Evolutionary conservation across 805 yeast species (phyloP).

Genomic region (Starmerella scarabaei): DNA sequence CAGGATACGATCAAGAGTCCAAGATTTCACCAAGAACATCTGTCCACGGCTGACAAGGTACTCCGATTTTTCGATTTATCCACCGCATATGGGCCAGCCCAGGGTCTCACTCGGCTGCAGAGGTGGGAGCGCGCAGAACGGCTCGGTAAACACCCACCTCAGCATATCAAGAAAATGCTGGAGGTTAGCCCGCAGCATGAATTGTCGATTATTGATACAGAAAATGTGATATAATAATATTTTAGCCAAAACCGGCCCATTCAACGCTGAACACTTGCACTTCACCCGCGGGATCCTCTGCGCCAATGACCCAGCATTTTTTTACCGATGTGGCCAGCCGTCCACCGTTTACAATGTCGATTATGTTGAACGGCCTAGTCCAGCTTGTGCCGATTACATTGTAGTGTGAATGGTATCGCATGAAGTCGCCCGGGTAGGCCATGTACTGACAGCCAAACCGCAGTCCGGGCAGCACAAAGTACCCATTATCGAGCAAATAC

Average conservation of each 20-base stretch:
- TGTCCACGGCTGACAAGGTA: constrained; percentile 24
- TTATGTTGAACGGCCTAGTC: constrained; percentile 42
- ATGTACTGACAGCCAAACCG: constrained; percentile 83
- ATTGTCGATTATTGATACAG: not conserved
- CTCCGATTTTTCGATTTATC: constrained; percentile 28
- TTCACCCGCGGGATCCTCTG: constrained; percentile 24
- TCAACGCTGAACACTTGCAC: constrained; percentile 52
- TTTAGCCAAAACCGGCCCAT: constrained; percentile 92
- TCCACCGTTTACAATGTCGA: constrained; percentile 67
- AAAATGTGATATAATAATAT: not conserved
- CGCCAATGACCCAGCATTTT: constrained; percentile 55
- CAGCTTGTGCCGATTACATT: constrained; percentile 44
- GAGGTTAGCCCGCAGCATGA: constrained; percentile 9
- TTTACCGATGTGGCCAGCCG: constrained; percentile 86
- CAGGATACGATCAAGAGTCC: constrained; percentile 5
- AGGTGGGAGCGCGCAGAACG: constrained; percentile 30
- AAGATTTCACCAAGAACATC: constrained; percentile 24
- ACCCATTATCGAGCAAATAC: constrained; percentile 35
- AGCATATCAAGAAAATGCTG: constrained; percentile 24
- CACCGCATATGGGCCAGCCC: constrained; percentile 29
- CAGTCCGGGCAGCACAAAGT: constrained; percentile 65
- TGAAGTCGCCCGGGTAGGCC: constrained; percentile 91
- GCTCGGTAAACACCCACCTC: constrained; percentile 30
- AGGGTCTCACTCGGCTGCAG: constrained; percentile 29
- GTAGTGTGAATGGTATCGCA: constrained; percentile 77